Conservation (phyloP, 2,329 filamentous ascomycete genomes). For the Paraphaeosphaeria minitans region DNA sequence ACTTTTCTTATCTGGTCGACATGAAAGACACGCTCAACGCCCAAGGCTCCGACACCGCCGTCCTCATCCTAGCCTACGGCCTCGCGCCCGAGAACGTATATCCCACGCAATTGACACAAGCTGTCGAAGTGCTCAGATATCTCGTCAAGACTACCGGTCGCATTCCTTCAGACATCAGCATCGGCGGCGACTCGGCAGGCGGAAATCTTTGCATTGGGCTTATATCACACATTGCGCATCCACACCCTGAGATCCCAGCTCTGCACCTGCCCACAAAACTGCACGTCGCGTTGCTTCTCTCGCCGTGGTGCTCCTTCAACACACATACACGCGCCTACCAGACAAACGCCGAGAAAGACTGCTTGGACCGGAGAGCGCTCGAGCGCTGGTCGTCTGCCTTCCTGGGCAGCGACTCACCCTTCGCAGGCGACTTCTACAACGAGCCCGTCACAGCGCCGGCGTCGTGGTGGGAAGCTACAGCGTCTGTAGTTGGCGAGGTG, state of each 20-base stretch:
- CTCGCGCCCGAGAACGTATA: slow-evolving; percentile 57
- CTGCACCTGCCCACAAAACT: slow-evolving; percentile 52
- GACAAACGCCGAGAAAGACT: slow-evolving; percentile 58
- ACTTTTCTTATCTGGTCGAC: slow-evolving; percentile 56
- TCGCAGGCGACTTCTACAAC: slow-evolving; percentile 59
- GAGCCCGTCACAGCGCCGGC: slow-evolving; percentile 56
- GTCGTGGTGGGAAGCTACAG: slow-evolving; percentile 60
- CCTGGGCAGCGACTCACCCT: slow-evolving; percentile 51
- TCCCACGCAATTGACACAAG: slow-evolving; percentile 56
- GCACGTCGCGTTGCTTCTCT: slow-evolving; percentile 59
- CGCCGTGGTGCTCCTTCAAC: slow-evolving; percentile 63
- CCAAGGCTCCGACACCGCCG: slow-evolving; percentile 52
- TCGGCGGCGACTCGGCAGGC: slow-evolving; percentile 61
- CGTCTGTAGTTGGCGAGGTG: slow-evolving; percentile 52
- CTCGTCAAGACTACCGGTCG: slow-evolving; percentile 47
- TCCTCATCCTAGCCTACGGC: slow-evolving; percentile 63
- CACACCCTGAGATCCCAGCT: slow-evolving; percentile 57
- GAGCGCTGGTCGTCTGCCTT: slow-evolving; percentile 57
- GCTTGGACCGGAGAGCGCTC: slow-evolving; percentile 51
- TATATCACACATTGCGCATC: slow-evolving; percentile 60
- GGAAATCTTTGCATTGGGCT: slow-evolving; percentile 55
- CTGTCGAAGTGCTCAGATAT: slow-evolving; percentile 51
- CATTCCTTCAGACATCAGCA: slow-evolving; percentile 49
- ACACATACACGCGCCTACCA: slow-evolving; percentile 49
- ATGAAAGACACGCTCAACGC: slow-evolving; percentile 49